Evolutionary conservation across 768 basidiomycete genomes (phyloP), one percentile per base, ranked within the genome.

Genomic region (Termitomyces sp.): DNA sequence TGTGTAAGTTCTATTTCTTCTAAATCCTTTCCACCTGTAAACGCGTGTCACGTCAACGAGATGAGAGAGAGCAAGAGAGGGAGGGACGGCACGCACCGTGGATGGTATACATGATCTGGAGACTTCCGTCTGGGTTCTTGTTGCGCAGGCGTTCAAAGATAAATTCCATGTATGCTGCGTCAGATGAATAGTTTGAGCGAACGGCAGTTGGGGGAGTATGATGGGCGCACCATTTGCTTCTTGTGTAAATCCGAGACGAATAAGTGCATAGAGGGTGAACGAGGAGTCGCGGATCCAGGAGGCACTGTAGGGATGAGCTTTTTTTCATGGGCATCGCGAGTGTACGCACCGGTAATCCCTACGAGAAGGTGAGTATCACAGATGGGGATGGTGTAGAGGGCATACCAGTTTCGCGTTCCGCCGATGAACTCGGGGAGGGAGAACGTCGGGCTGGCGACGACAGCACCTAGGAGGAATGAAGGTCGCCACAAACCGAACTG

Each of bases 91-190:
- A 22, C 33, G 45, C 47, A 81, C 94, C 94, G 58, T 96, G 93
- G 57, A 97, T 98, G 33, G 93, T 96, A 69, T 95, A 95, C 95
- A 98, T 94, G 66, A 96, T 98, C 70, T 98, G 94, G 24, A 98
- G 72, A 45, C 91, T 92, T 2, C 95, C 95, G 68, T 98, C 94
- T 1, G 86, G 81, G 68, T 95, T 95, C 76, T 87, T 88, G 68
- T 93, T 73, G 65, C 88, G 80, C 66, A 97, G 70, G 52, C 93
- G 83, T 57, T 89, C 85, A 61, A 92, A 88, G 49, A 96, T 95
- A 71, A 95, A 96, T 60, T 93, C 91, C 82, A 95, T 88, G 69
- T 89, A 97, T 2, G 87, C 93, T 88, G 66, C 44, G 4, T 3
- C 6, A 18, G n/a, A 42, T 20, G n/a, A 11, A 8, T 9, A 20